A percentile compares a stretch with the other conserved stretches of the same genome.
phyloP scores from a whole-genome alignment of 2,329 filamentous ascomycete genomes.

The Ilyonectria robusta region DNA sequence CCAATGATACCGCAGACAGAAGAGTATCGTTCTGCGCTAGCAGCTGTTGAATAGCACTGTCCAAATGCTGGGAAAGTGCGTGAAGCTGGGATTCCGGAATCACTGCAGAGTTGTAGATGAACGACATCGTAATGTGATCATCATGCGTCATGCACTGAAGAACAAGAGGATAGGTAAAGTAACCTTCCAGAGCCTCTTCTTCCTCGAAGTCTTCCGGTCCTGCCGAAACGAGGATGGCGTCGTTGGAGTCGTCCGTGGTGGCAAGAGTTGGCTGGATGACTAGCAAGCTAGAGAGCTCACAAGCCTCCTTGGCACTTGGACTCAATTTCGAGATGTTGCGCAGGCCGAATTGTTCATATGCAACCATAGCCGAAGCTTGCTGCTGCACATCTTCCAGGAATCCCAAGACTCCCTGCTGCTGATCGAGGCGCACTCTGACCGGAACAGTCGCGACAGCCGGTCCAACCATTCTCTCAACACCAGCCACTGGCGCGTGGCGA shows the following conservation, averaged over 20 bases:
- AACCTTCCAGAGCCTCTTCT: constrained; percentile 7
- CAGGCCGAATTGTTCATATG: constrained; percentile 32
- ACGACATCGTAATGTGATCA: neutral
- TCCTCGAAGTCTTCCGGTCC: constrained; percentile 23
- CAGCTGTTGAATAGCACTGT: neutral
- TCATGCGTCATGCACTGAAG: constrained; percentile 4
- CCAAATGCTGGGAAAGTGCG: constrained; percentile 1
- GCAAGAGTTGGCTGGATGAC: constrained; percentile 23
- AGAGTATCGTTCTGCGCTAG: constrained; percentile 1
- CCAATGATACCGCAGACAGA: neutral
- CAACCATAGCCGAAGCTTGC: constrained; percentile 28
- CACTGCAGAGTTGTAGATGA: constrained; percentile 4
- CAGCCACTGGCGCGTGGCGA: constrained; percentile 33
- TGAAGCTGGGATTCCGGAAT: constrained; percentile 5
- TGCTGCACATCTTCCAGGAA: constrained; percentile 55
- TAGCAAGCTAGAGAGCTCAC: constrained; percentile 20
- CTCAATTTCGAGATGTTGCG: constrained; percentile 36
- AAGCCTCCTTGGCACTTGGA: constrained; percentile 17
- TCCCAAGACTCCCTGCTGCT: constrained; percentile 45
- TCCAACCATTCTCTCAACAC: constrained; percentile 39
- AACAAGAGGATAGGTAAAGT: constrained; percentile 14
- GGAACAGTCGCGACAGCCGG: constrained; percentile 53
- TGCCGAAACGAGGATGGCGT: constrained; percentile 4
- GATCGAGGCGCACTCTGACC: constrained; percentile 46
- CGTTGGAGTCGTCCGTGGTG: neutral